Base-by-base conservation (phyloP, 1,139 yeast genomes). In the Pichiaceae sp. region DNA sequence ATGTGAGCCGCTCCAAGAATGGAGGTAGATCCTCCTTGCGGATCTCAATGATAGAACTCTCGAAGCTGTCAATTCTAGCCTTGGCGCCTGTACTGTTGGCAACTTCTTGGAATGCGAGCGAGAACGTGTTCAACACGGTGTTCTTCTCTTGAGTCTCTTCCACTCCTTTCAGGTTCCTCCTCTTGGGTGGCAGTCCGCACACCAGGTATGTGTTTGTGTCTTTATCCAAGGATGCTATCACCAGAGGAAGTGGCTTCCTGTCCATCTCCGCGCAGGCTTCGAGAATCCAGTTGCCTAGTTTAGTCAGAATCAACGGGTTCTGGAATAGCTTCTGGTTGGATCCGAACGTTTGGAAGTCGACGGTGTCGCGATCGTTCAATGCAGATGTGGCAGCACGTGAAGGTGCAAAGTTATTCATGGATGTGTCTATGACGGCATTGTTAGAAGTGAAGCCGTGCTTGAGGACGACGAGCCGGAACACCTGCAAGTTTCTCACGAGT, bases 41-140 rank as follows among this genome's bases (percentile, higher is more conserved):
- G 34, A 93, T 79, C 59, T 91, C 97, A 32, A 93, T 86, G 27
- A 91, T 85, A 2, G 96, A 79, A 44, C 95, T 84, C 53, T 91
- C 97, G 59, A 91, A 91, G 50, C 95, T 86, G 57, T 93, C 97
- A 43, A 91, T 81, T 50, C 93, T 71, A 25, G 87, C 89, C 48
- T 84, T 79, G 4, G 97, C 96, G 29, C 89, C 91, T 12, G 94
- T 81, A 9, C 75, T 72, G 34, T 68, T 70, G 2, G 96, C 93
- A 29, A 87, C 81, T 47, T 81, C 83, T 54, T 85, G 95, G 57
- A 91, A 91, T 28, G 95, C 95, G 40, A 82, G 75, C 35, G 96
- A 89, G 54, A 91, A 91, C 17, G 86, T 79, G 54, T 91, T 91
- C 36, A 81, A 60, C 2, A 67, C 63, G 21, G 64, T 67, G 15